Evolutionary conservation across 1,284 basidiomycete genomes (phyloP).

Genomic region (Leccinum subatratum): DNA sequence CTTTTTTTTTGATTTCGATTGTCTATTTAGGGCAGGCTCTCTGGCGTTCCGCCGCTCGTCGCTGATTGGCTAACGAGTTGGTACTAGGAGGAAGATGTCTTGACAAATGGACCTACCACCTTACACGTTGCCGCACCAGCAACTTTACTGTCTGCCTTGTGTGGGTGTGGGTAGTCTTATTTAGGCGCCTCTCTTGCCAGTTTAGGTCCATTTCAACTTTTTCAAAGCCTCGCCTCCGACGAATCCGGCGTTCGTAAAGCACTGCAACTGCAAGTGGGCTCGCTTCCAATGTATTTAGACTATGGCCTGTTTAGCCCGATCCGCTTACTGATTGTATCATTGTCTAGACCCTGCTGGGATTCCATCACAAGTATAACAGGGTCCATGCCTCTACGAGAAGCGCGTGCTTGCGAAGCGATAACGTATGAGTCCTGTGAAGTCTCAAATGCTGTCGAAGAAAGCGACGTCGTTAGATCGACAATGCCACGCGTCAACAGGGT

Average conservation of each 20-base stretch:
- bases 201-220: not conserved
- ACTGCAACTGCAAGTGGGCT: not conserved
- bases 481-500: conserved; percentile 5
- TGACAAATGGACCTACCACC: conserved; percentile 1
- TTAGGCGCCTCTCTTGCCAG: conserved; percentile 3
- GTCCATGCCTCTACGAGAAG: conserved; percentile 3
- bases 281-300: not conserved
- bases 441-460: not conserved
- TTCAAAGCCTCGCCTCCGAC: not conserved
- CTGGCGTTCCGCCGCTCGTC: conserved; percentile 12
- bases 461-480: conserved; percentile 19
- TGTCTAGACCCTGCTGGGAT: not conserved
- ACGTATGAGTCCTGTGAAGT: conserved; percentile 19
- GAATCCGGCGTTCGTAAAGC: not conserved
- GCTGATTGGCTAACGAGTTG: conserved; percentile 15
- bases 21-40: conserved; percentile 32
- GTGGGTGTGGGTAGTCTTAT: not conserved
- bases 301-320: not conserved
- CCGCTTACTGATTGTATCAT: not conserved
- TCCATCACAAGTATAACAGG: not conserved
- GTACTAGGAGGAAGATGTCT: not conserved
- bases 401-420: conserved; percentile 17
- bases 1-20: conserved; percentile 20
- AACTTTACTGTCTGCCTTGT: not conserved
- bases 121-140: conserved; percentile 4